These are phyloP conservation scores for Cordyceps sp. DNA, from an alignment of 2,329 filamentous ascomycete species.

Conservation along the genomic window DNA sequence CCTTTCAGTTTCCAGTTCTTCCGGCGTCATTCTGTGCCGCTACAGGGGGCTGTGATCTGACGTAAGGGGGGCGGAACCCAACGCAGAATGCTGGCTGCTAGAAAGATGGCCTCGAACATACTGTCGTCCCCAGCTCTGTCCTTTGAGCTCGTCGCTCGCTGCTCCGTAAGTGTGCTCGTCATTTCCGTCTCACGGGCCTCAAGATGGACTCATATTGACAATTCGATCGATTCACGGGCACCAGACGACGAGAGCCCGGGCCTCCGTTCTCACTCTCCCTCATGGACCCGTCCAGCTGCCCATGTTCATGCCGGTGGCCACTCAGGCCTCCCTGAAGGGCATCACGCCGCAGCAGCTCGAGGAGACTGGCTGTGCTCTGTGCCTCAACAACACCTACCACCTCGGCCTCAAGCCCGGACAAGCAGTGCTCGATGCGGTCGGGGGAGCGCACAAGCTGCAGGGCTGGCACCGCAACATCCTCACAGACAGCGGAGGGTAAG, in stretches of 20 bases:
- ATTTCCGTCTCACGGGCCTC: too few species aligned
- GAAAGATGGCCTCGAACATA: slow-evolving; percentile 33
- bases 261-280: slow-evolving; percentile 71
- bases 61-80: background rate
- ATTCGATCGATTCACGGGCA: slow-evolving; percentile 1
- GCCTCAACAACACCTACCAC: slow-evolving; percentile 97
- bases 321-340: slow-evolving; percentile 89
- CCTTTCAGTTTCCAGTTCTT: too few species aligned
- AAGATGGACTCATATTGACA: too few species aligned
- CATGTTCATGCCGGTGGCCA: slow-evolving; percentile 97
- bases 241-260: slow-evolving; percentile 86
- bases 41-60: too few species aligned
- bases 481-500: slow-evolving; percentile 59
- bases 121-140: slow-evolving; percentile 50
- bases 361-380: slow-evolving; percentile 74
- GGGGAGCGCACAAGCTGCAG: slow-evolving; percentile 87
- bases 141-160: slow-evolving; percentile 63
- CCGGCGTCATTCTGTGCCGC: too few species aligned
- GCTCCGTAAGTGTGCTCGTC: slow-evolving; percentile 54
- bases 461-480: slow-evolving; percentile 92
- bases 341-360: slow-evolving; percentile 85
- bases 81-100: slow-evolving; percentile 13
- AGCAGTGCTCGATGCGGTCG: slow-evolving; percentile 68
- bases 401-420: slow-evolving; percentile 90
- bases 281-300: slow-evolving; percentile 85